Evolutionary conservation across 306 rosid genomes (phyloP), one percentile per base, ranked within the genome.

Genomic region (Notholithocarpus densiflorus): DNA sequence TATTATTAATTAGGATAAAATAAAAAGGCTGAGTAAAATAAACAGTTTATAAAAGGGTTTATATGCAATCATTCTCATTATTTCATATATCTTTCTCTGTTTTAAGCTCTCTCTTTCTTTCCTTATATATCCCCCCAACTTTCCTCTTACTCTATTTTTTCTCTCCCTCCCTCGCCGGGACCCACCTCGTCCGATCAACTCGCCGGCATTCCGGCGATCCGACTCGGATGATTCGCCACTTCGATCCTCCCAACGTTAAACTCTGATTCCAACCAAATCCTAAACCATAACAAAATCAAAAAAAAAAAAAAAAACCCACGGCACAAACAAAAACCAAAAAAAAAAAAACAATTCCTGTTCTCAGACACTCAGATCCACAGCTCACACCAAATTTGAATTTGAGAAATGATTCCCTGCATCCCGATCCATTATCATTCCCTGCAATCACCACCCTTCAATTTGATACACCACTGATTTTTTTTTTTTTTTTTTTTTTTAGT

Each of bases 131-230:
- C 45, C 65, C 82, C 82, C 71, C 71, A 65, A 43, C 72, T 72
- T 75, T 56, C 81, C 40, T 23, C 18, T 10, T 1, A 26, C 59
- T 20, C 31, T 56, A n/a, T 70, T 75, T 57, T 79, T 21, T 86
- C 52, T 70, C 82, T 77, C 84, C 76, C 75, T 52, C 45, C 53
- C 82, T 71, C 89, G 97, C 90, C 93, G 92, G 96, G 80, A 79
- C 82, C 3, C 64, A 18, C 71, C 79, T 55, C 86, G 90, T 68
- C 85, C 81, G 80, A 86, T 84, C 78, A 68, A 9, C 18, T 59
- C 65, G 78, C 87, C 89, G 84, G 83, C 76, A 77, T 85, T 86
- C 90, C 86, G 90, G 84, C 83, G 82, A 70, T 83, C 84, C 18
- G 9, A 24, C 82, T 83, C 86, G 85, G 84, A 89, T 87, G 87